Evolutionary conservation across 108 stramenopile species (phyloP), one percentile per base, ranked within the genome.

Genomic region (Pseudonitzschia delicatissima): DNA sequence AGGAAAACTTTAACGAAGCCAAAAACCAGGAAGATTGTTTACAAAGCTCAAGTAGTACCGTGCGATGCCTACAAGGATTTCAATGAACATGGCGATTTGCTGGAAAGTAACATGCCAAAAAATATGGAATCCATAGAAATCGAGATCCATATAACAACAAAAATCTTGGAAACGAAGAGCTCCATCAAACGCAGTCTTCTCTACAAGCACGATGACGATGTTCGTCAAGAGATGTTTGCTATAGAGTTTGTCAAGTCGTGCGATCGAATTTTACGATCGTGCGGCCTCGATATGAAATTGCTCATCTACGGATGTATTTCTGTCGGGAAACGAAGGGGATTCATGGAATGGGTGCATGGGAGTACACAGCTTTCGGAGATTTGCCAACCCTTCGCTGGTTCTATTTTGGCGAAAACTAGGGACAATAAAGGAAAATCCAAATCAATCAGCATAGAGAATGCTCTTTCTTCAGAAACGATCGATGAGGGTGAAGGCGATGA

Each of bases 151-250:
- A 67, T 92, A n/a, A 76, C 82, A 20, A 73, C 63, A 2, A 68
- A 82, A 77, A 50, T 66, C 31, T 12, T 42, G 45, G 28, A 32
- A 65, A 37, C 57, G 39, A 53, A 36, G 59, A 49, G 32, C n/a
- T 44, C 4, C 62, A n/a, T 49, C 26, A 53, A 20, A 68, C 79
- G 90, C 12, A 75, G 84, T 58, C 83, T 94, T 4, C 71, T 94
- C 21, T 94, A 91, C 77, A 94, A 94, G 59, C 93, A 94, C 59
- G 87, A 86, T 42, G 93, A 94, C 50, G 93, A 94, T 72, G 45
- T 94, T 25, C 78, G 90, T 11, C 93, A 94, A 58, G 93, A 94
- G 52, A 78, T 89, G 63, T 86, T 91, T 72, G 87, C 90, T 0
- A 84, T 91, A 27, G 82, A 94, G 61, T 90, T 94, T 63, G 69